Evolutionary conservation across 176 grass and related monocot genomes (phyloP).

Genomic region (Cymbopogon citratus): DNA sequence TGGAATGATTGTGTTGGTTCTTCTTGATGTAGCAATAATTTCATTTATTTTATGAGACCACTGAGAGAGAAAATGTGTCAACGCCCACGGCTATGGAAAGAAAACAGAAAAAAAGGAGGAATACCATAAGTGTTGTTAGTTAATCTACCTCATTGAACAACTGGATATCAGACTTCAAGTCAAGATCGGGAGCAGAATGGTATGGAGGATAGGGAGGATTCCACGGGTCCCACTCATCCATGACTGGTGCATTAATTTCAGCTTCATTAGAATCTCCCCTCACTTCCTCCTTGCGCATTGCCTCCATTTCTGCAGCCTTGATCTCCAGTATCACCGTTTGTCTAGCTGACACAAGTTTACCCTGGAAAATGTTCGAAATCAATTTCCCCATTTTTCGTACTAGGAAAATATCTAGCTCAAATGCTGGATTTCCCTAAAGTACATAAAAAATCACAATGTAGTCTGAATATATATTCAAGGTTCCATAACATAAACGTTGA

Average conservation of each 20-base stretch:
- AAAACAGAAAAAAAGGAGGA: not conserved
- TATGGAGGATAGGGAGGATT: conserved; percentile 1
- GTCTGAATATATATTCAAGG: too few relatives aligned
- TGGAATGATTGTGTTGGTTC: conserved; percentile 3
- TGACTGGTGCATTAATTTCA: not conserved
- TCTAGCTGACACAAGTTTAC: too few relatives aligned
- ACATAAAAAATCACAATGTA: too few relatives aligned
- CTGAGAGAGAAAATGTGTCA: not conserved
- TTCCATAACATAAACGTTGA: too few relatives aligned
- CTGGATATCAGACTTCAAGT: not conserved
- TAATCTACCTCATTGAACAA: not conserved
- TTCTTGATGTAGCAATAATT: not conserved
- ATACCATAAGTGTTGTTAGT: not conserved
- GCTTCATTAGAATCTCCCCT: too few relatives aligned
- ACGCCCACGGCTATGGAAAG: not conserved
- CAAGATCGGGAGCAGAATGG: not conserved
- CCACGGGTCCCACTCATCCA: conserved; percentile 18
- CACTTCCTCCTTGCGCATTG: too few relatives aligned
- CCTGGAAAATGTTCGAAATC: too few relatives aligned
- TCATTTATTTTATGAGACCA: not conserved
- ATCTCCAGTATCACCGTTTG: too few relatives aligned
- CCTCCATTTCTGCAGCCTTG: too few relatives aligned
- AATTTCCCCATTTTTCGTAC: too few relatives aligned
- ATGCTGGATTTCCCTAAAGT: too few relatives aligned
- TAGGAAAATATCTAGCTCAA: too few relatives aligned